Conservation (phyloP, 805 yeast genomes). For the Starmerella scarabaei region DNA sequence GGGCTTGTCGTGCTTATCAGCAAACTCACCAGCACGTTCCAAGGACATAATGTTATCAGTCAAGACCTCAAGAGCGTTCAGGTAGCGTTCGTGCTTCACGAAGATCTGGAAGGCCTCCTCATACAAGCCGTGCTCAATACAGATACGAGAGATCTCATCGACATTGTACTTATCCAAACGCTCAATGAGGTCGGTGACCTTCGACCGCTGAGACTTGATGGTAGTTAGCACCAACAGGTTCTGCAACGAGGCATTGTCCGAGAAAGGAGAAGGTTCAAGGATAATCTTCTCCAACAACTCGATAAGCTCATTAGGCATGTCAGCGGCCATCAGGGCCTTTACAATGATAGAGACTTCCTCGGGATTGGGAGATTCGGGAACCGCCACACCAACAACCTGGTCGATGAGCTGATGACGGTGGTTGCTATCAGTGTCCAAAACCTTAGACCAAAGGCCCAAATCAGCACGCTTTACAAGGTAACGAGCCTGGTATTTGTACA, state of each 20-base stretch:
- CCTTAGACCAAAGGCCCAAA: slow-evolving; percentile 65
- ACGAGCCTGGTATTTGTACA: slow-evolving; percentile 99
- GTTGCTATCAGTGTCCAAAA: slow-evolving; percentile 57
- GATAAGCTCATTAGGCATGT: slow-evolving; percentile 81
- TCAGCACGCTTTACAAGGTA: slow-evolving; percentile 85
- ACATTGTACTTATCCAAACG: slow-evolving; percentile 85
- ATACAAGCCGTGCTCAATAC: slow-evolving; percentile 72
- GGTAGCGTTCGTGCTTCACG: slow-evolving; percentile 63
- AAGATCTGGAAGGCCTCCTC: slow-evolving; percentile 94
- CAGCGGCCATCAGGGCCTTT: slow-evolving; percentile 94
- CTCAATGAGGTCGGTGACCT: slow-evolving; percentile 72
- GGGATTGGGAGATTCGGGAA: slow-evolving; percentile 92
- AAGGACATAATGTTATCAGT: slow-evolving; percentile 88
- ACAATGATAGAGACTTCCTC: slow-evolving; percentile 85
- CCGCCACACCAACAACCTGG: slow-evolving; percentile 90
- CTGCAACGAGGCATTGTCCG: slow-evolving; percentile 88
- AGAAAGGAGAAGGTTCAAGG: slow-evolving; percentile 93
- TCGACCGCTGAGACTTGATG: slow-evolving; percentile 81
- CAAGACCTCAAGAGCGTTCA: slow-evolving; percentile 76
- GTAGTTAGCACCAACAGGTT: slow-evolving; percentile 89
- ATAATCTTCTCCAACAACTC: slow-evolving; percentile 92
- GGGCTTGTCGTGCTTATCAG: slow-evolving; percentile 73
- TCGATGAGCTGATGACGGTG: slow-evolving; percentile 88
- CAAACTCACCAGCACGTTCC: slow-evolving; percentile 88
- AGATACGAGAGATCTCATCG: slow-evolving; percentile 81